Evolutionary conservation across 1,139 yeast genomes (phyloP).

Genomic region (Torulaspora globosa): DNA sequence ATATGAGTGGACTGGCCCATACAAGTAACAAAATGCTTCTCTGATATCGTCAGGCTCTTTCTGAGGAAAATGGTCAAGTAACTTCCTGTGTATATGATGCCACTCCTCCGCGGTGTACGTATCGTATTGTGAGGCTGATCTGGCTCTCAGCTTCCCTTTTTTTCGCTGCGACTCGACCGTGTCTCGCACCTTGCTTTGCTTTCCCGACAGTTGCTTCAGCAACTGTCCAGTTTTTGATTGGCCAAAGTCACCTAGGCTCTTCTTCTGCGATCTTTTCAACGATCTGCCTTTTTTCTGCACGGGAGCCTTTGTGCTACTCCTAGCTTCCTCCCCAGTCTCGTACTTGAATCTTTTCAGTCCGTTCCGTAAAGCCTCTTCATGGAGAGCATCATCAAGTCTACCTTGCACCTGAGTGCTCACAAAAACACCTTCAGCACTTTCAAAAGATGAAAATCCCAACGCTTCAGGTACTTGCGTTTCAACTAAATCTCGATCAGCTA

Average conservation of each 20-base stretch:
- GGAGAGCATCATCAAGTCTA: conserved; percentile 28
- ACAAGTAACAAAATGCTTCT: conserved; percentile 25
- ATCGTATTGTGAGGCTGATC: conserved; percentile 16
- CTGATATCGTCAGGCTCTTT: conserved; percentile 22
- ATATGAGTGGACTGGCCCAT: conserved; percentile 20
- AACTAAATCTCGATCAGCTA: conserved; percentile 8
- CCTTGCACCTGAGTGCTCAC: conserved; percentile 35
- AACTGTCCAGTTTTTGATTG: conserved; percentile 22
- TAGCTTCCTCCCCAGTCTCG: neutral
- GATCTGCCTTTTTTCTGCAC: neutral
- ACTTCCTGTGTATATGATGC: conserved; percentile 20
- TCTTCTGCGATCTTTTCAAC: conserved; percentile 4
- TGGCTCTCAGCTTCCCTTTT: neutral
- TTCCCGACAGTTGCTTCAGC: conserved; percentile 31
- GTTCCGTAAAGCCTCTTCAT: conserved; percentile 17
- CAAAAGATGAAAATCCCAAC: conserved; percentile 8
- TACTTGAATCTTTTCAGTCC: conserved; percentile 24
- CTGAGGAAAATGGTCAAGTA: conserved; percentile 25
- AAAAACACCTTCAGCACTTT: conserved; percentile 17
- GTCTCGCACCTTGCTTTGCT: conserved; percentile 29
- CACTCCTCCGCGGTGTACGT: conserved; percentile 33
- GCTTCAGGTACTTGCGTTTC: conserved; percentile 30
- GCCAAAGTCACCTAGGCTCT: conserved; percentile 14
- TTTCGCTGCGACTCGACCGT: conserved; percentile 16
- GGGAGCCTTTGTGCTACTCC: neutral